Conservation (phyloP, 805 yeast genomes). For the Saccharomycopsis schoenii region DNA sequence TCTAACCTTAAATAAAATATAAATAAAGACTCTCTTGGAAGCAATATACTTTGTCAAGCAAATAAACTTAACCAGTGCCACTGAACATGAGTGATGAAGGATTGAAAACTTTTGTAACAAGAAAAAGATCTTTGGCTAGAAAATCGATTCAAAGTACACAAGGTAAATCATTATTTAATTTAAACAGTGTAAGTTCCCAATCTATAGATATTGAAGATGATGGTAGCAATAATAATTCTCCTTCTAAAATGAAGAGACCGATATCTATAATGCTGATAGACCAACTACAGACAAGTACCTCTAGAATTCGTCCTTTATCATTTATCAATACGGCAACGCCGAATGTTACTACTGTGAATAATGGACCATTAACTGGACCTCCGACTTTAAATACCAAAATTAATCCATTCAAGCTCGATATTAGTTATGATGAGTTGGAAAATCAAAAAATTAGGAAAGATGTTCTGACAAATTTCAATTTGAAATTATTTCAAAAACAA, state of each 20-base stretch:
- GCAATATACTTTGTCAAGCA: background rate
- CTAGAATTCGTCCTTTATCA: constrained; percentile 13
- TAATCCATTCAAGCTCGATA: constrained; percentile 13
- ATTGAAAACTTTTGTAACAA: constrained; percentile 17
- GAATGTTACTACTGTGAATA: background rate
- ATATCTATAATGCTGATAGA: constrained; percentile 10
- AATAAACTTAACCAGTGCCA: background rate
- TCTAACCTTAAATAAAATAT: too few relatives aligned
- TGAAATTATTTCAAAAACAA: constrained; percentile 16
- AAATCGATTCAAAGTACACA: constrained; percentile 17
- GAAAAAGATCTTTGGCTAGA: constrained; percentile 18
- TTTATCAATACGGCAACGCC: constrained; percentile 7
- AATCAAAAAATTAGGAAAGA: constrained; percentile 10
- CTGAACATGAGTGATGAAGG: background rate
- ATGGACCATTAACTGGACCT: background rate
- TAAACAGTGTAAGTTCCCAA: background rate
- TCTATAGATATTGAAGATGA: background rate
- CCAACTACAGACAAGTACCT: background rate
- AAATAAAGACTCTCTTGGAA: too few relatives aligned
- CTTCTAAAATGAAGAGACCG: constrained; percentile 13
- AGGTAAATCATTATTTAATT: constrained; percentile 8
- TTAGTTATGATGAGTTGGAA: constrained; percentile 4
- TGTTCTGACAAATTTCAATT: constrained; percentile 13
- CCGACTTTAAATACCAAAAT: background rate
- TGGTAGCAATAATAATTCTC: background rate